Conservation (phyloP, 768 basidiomycete genomes). For the Coprinopsis marcescibilis region DNA sequence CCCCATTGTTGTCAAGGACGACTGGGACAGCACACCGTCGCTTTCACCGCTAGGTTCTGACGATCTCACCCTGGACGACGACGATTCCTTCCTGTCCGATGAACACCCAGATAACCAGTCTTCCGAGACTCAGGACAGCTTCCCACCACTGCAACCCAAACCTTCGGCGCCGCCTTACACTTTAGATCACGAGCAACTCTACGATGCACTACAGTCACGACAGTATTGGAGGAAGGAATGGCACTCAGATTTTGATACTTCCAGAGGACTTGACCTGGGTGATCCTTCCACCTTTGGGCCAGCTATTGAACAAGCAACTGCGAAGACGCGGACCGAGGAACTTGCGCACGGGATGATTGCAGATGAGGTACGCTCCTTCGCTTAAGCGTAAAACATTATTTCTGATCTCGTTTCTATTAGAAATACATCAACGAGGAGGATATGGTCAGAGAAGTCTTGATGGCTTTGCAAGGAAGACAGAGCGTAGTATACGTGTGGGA, state of each 20-base stretch:
- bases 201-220: conserved; percentile 55
- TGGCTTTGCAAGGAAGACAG: conserved; percentile 66
- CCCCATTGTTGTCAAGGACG: conserved; percentile 35
- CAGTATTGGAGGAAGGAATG: conserved; percentile 78
- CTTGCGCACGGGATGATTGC: not conserved
- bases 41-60: conserved; percentile 61
- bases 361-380: conserved; percentile 32
- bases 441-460: conserved; percentile 71
- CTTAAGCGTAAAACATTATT: not conserved
- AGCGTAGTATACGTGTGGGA: conserved; percentile 49
- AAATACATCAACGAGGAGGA: conserved; percentile 70
- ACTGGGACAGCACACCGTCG: conserved; percentile 58
- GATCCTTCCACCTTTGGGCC: conserved; percentile 71
- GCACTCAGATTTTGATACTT: conserved; percentile 40
- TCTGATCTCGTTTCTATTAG: conserved; percentile 25
- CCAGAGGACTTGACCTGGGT: conserved; percentile 51
- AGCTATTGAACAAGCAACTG: conserved; percentile 6
- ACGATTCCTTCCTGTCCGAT: conserved; percentile 21
- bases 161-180: conserved; percentile 24
- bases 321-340: not conserved
- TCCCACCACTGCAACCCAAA: conserved; percentile 4
- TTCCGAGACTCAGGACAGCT: conserved; percentile 4
- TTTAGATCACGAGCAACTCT: conserved; percentile 42
- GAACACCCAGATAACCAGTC: conserved; percentile 15
- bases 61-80: conserved; percentile 42